Conservation (phyloP, 2,329 filamentous ascomycete species). For the Colletotrichum trifolii region DNA sequence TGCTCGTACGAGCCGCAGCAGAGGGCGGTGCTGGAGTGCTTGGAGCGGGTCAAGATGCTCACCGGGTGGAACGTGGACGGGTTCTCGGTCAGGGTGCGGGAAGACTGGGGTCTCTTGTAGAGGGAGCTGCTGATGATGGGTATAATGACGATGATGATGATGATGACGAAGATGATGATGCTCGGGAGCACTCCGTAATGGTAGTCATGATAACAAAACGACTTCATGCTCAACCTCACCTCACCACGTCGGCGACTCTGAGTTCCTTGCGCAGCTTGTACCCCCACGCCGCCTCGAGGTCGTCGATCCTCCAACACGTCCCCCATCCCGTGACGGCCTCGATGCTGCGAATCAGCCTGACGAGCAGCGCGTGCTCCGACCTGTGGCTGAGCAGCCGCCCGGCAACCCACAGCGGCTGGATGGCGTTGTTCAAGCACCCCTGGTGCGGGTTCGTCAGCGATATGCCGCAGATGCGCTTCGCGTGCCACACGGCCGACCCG, state of each 20-base stretch:
- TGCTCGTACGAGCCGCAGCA: conserved; percentile 63
- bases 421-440: conserved; percentile 67
- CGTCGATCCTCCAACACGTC: conserved; percentile 62
- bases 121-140: not conserved
- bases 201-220: not conserved
- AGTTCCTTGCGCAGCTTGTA: conserved; percentile 44
- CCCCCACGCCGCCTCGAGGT: conserved; percentile 58
- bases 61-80: conserved; percentile 54
- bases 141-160: not conserved
- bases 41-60: conserved; percentile 50
- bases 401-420: conserved; percentile 68
- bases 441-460: conserved; percentile 65
- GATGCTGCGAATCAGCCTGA: conserved; percentile 59
- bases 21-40: conserved; percentile 50
- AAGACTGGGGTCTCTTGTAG: conserved; percentile 40
- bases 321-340: conserved; percentile 65
- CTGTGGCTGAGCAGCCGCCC: conserved; percentile 64
- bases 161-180: not conserved
- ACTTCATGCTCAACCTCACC: not conserved
- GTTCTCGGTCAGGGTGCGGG: conserved; percentile 41
- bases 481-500: conserved; percentile 64
- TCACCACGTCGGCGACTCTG: conserved; percentile 7
- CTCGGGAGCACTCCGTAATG: not conserved
- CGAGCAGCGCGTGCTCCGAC: conserved; percentile 52
- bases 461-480: conserved; percentile 65